Evolutionary conservation across 495 filamentous ascomycete species (phyloP).

Genomic region (Penicillium chermesinum): DNA sequence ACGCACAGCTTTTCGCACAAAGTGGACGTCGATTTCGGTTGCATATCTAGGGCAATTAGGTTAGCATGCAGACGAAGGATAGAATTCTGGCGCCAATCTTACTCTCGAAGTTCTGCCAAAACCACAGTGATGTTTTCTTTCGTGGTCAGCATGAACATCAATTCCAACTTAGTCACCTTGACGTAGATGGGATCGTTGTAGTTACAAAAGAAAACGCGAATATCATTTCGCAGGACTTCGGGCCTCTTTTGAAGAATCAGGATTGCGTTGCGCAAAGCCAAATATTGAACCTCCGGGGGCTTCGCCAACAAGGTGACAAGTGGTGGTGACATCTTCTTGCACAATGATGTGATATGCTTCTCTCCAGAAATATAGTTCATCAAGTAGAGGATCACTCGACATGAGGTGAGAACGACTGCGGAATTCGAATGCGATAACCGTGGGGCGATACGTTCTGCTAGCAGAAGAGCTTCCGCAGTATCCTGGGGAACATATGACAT

Average conservation of each 20-base stretch:
- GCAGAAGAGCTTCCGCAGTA: slow-evolving; percentile 73
- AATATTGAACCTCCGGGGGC: slow-evolving; percentile 94
- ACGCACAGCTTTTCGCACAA: slow-evolving; percentile 94
- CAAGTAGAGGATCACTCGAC: slow-evolving; percentile 91
- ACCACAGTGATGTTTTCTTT: slow-evolving; percentile 97
- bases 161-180: slow-evolving; percentile 97
- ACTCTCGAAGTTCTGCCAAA: slow-evolving; percentile 89
- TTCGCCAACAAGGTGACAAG: slow-evolving; percentile 94
- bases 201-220: slow-evolving; percentile 99
- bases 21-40: slow-evolving; percentile 97
- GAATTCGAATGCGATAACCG: slow-evolving; percentile 95
- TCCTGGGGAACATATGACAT: slow-evolving; percentile 98
- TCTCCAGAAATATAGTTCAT: slow-evolving; percentile 98
- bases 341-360: slow-evolving; percentile 83
- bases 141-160: slow-evolving; percentile 98
- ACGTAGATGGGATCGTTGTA: slow-evolving; percentile 99
- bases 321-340: slow-evolving; percentile 90
- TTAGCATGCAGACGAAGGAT: not conserved
- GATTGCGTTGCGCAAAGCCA: slow-evolving; percentile 89
- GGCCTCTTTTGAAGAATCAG: slow-evolving; percentile 90
- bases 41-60: slow-evolving; percentile 61
- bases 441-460: slow-evolving; percentile 90
- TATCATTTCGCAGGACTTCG: slow-evolving; percentile 93
- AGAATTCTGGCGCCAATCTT: slow-evolving; percentile 17
- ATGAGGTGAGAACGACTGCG: slow-evolving; percentile 91